phyloP scores from a whole-genome alignment of 2,329 filamentous ascomycete genomes.

The Remersonia thermophila region DNA sequence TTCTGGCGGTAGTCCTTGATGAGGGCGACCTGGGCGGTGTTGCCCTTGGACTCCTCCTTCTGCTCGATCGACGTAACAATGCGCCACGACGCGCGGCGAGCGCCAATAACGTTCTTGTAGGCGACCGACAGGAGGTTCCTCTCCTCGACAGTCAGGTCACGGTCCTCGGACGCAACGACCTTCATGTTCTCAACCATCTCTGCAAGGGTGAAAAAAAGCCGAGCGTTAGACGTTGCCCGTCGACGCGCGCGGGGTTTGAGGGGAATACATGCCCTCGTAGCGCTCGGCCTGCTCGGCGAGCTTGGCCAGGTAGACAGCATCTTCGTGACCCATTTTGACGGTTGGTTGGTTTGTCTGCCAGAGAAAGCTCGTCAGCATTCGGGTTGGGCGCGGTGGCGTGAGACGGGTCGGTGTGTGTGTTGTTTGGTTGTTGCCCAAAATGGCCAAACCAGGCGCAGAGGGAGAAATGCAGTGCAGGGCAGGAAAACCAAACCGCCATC shows the following conservation, averaged over 20 bases:
- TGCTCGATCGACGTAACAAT: constrained; percentile 98
- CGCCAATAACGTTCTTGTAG: constrained; percentile 98
- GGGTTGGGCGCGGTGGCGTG: no score
- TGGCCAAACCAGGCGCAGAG: no score
- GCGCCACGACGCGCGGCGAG: constrained; percentile 93
- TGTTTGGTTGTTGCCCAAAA: no score
- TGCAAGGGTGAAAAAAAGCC: constrained; percentile 32
- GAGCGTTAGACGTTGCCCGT: constrained; percentile 5
- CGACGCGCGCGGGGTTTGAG: constrained; percentile 3
- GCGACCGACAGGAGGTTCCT: constrained; percentile 94
- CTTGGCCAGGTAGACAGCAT: constrained; percentile 99
- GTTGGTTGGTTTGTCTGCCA: not conserved
- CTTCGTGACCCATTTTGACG: constrained; percentile 89
- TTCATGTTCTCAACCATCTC: constrained; percentile 99
- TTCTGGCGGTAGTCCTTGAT: constrained; percentile 99
- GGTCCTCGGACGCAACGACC: constrained; percentile 80
- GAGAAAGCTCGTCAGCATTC: no score
- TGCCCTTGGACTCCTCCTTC: constrained; percentile 99
- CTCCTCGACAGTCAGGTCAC: constrained; percentile 81
- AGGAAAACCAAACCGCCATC: no score
- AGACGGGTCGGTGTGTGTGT: no score
- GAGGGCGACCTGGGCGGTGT: constrained; percentile 73
- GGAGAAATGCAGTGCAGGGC: no score
- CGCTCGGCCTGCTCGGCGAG: constrained; percentile 99
- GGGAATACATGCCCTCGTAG: constrained; percentile 72